Evolutionary conservation across 495 filamentous ascomycete species (phyloP).

Genomic region (Melanomma pulvis-pyrius): DNA sequence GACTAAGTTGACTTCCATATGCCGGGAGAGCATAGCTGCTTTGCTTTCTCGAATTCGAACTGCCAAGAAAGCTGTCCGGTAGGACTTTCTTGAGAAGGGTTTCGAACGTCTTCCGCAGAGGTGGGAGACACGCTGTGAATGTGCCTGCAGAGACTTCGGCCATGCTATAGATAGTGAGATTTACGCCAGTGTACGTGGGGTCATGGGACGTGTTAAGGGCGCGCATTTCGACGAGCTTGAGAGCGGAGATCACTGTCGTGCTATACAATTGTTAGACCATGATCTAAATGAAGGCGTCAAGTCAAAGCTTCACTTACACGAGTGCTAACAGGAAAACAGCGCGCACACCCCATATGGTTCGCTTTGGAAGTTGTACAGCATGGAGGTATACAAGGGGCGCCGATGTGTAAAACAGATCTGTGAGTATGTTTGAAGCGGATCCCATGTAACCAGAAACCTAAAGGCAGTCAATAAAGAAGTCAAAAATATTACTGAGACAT

Average conservation of each 20-base stretch:
- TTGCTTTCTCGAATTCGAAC: not conserved
- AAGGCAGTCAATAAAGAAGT: not conserved
- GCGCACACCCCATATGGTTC: constrained; percentile 16
- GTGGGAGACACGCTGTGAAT: constrained; percentile 12
- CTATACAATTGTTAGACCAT: not conserved
- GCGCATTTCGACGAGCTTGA: constrained; percentile 10
- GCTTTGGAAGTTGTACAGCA: constrained; percentile 12
- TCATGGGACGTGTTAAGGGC: constrained; percentile 3
- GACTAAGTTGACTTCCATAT: not conserved
- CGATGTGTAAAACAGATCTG: constrained; percentile 13
- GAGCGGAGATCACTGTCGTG: constrained; percentile 3
- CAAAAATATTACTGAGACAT: not conserved
- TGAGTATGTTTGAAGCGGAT: constrained; percentile 11
- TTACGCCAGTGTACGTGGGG: constrained; percentile 9
- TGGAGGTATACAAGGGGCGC: constrained; percentile 13
- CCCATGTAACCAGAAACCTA: constrained; percentile 4
- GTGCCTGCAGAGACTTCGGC: constrained; percentile 15
- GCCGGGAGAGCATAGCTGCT: not conserved
- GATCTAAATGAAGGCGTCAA: not conserved
- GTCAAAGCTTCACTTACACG: not conserved
- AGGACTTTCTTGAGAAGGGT: constrained; percentile 7
- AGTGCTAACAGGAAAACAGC: constrained; percentile 16
- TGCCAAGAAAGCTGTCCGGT: not conserved
- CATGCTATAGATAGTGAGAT: constrained; percentile 8
- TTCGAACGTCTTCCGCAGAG: constrained; percentile 23